A percentile compares a stretch with the other conserved stretches of the same genome.
These are phyloP conservation scores for Plantago ovata DNA, from an alignment of 257 asterid genomes.

Conservation along the genomic window DNA sequence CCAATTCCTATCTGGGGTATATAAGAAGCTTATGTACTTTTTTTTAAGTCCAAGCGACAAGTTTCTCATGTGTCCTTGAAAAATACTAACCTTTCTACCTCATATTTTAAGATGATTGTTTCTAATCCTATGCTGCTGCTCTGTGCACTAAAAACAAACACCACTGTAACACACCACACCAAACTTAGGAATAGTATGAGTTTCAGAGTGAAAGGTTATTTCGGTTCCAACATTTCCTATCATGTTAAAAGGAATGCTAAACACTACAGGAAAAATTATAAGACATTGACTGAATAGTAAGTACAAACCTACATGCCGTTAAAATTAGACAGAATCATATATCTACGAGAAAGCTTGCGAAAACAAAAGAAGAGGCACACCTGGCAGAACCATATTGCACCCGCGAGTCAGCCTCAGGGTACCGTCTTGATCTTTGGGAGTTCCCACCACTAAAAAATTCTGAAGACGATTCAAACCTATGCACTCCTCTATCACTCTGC, in stretches of 20 bases:
- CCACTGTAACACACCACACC: neutral
- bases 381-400: conserved; percentile 65
- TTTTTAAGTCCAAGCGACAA: no score
- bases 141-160: no score
- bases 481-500: conserved; percentile 55
- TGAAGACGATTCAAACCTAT: conserved; percentile 58
- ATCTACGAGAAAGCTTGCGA: neutral
- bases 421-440: conserved; percentile 49
- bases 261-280: neutral
- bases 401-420: conserved; percentile 51
- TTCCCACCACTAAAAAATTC: conserved; percentile 46
- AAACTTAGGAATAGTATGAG: neutral
- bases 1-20: no score
- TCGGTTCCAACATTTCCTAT: no score
- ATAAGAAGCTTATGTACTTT: no score
- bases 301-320: neutral
- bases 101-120: no score
- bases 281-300: neutral
- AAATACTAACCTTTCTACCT: no score
- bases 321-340: no score
- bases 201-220: neutral
- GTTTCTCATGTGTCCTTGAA: no score
- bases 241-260: no score
- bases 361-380: conserved; percentile 34
- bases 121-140: no score